Evolutionary conservation across 257 asterid genomes (phyloP).

Genomic region (Paraleonurus japonicus): DNA sequence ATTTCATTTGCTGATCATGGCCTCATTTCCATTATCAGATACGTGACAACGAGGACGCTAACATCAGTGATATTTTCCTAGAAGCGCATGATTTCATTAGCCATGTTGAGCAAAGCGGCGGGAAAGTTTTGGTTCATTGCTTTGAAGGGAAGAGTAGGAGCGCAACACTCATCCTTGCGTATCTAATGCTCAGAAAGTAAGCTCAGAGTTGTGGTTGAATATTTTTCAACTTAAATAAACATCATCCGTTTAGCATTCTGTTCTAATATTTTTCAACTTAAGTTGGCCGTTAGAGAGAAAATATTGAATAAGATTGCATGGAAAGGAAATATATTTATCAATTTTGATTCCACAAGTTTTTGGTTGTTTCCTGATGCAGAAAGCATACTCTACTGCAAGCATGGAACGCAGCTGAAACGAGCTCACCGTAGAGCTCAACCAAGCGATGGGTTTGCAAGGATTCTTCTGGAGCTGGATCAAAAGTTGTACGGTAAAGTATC

Average conservation of each 20-base stretch:
- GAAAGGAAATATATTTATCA: neutral
- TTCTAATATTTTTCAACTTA: neutral
- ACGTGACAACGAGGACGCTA: constrained; percentile 70
- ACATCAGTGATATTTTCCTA: constrained; percentile 69
- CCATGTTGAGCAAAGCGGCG: constrained; percentile 69
- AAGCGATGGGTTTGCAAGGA: constrained; percentile 89
- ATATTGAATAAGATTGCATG: too few species aligned
- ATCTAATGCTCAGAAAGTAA: constrained; percentile 87
- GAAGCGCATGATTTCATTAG: constrained; percentile 87
- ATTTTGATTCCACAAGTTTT: constrained; percentile 9
- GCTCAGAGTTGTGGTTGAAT: constrained; percentile 25
- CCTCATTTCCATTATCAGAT: constrained; percentile 46
- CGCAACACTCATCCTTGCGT: constrained; percentile 87
- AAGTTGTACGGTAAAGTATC: constrained; percentile 78
- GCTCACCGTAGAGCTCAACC: constrained; percentile 98
- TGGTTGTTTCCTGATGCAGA: constrained; percentile 60
- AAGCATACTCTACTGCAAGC: constrained; percentile 70
- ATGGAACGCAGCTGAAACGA: constrained; percentile 76
- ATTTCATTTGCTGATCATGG: constrained; percentile 8
- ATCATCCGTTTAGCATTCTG: neutral
- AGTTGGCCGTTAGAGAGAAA: too few species aligned
- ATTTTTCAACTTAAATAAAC: neutral
- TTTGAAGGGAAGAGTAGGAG: constrained; percentile 98
- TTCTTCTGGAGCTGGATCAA: constrained; percentile 71
- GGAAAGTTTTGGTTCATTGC: constrained; percentile 96